Evolutionary conservation across 768 basidiomycete genomes (phyloP), one percentile per base, ranked within the genome.

Genomic region (Rhodotorula sphaerocarpa): DNA sequence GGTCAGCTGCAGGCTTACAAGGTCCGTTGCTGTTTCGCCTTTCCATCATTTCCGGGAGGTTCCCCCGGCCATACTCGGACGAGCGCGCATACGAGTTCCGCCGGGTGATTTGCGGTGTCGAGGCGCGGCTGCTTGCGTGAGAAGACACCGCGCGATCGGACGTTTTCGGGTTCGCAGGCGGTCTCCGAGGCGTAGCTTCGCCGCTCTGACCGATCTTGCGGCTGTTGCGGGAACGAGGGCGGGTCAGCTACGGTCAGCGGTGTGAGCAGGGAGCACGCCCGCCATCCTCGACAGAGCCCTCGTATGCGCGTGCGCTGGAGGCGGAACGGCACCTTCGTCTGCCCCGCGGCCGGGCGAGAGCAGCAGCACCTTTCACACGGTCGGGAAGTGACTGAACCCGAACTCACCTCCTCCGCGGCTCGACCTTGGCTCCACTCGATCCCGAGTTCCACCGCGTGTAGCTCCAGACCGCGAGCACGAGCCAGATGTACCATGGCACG

Each of bases 401-500:
- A 3, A 27, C 50, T 36, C 34, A 51, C 50, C n/a, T 51, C 34
- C 21, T 18, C 48, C 10, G 21, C 33, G 30, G 33, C 15, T 36
- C 34, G 33, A 3, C n/a, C 14, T 15, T 23, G 9, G 12, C 14
- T 4, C 21, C 33, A 3, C 18, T 27, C 16, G 30, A 33, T 23
- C 20, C 5, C n/a, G n/a, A n/a, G 48, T 31, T 21, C 21, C n/a
- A n/a, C 14, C 16, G 3, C 1, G 20, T 31, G 34, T 36, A 51
- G 20, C 25, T 3, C 4, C 20, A 51, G 34, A 39, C 11, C 14
- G 12, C 50, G 7, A 7, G 2, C 34, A 51, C 33, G 14, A n/a
- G 33, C 50, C 50, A 51, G 23, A 51, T 18, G 34, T 51, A 51
- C 50, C 50, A 51, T n/a, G 50, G 50, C n/a, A 51, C 50, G 14